These are phyloP conservation scores for Quercus bicolor DNA, from an alignment of 306 rosid genomes.

Conservation along the genomic window DNA sequence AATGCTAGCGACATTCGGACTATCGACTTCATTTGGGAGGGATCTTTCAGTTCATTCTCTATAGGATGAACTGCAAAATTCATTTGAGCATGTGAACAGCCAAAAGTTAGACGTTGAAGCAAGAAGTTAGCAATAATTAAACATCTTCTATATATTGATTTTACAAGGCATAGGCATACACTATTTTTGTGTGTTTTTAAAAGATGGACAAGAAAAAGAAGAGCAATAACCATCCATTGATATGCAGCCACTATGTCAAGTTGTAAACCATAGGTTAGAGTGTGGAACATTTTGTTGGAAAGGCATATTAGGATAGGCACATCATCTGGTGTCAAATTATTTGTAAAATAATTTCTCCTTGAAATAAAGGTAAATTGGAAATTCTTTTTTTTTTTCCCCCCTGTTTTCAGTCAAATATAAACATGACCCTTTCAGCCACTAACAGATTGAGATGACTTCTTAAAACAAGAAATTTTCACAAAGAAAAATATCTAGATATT, in stretches of 20 bases:
- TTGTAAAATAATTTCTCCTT: neutral
- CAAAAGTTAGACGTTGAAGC: neutral
- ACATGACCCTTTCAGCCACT: neutral
- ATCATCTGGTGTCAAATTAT: neutral
- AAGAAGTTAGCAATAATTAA: neutral
- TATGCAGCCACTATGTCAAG: neutral
- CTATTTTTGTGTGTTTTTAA: neutral
- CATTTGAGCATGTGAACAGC: neutral
- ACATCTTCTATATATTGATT: neutral
- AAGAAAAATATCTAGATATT: neutral
- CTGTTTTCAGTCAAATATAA: neutral
- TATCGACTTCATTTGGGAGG: constrained; percentile 52
- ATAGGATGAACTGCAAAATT: constrained; percentile 60
- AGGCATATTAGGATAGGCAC: neutral
- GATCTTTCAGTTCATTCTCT: constrained; percentile 54
- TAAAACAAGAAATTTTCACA: neutral
- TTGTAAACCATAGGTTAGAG: neutral
- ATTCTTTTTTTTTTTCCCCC: neutral
- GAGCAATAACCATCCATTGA: neutral
- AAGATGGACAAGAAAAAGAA: neutral
- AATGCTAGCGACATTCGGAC: constrained; percentile 44
- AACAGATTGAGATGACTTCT: neutral
- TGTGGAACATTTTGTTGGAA: neutral
- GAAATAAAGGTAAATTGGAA: neutral
- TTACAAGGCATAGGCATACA: neutral